Base-by-base conservation (phyloP, 2,329 filamentous ascomycete species). In the Coleophoma crateriformis region DNA sequence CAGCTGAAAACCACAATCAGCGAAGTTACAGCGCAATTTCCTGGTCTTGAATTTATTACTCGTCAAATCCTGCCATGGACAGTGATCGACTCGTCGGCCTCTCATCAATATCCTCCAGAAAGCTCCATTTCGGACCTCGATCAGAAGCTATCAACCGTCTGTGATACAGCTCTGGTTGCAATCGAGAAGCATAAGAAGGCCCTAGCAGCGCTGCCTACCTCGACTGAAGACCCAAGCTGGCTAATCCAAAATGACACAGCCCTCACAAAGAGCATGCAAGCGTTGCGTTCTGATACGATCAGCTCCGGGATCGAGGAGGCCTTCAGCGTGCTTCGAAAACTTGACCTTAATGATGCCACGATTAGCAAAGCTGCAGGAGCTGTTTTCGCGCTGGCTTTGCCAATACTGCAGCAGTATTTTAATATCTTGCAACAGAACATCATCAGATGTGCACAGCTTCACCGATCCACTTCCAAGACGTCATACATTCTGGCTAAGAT, bases 101-200 rank as follows among this genome's bases (percentile, higher is more conserved):
- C 44, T 49, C 10, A 41, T 58, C 47, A 46, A 53, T 7, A 27
- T 32, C 14, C 35, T 8, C 14, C 45, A 3, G 17, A 47, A 19
- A 40, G 45, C 2, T 50, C 37, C 44, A 58, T 58, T 47, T 34
- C 75, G 15, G 63, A 68, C 0, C 77, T 90, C 41, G 78, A 82
- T 39, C 68, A 75, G 13, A 71, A 75, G 3, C 67, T 90, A 2
- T 78, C 88, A 35, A 77, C 68, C 1, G 72, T 87, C n/a, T 79
- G 85, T 43, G 88, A 95, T 66, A 80, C 81, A 45, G 79, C 92
- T 27, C 81, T 96, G 2, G 86, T 92, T 34, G 85, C 87, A 1
- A 76, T 95, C 44, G 90, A 96, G 65, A 81, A 84, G 54, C 76
- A 87, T 42, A 79, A 81, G 50, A 79, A 79, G 52, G 69, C 75